Conservation (phyloP, 1,139 yeast genomes). For the Suhomyces ambrosiae region DNA sequence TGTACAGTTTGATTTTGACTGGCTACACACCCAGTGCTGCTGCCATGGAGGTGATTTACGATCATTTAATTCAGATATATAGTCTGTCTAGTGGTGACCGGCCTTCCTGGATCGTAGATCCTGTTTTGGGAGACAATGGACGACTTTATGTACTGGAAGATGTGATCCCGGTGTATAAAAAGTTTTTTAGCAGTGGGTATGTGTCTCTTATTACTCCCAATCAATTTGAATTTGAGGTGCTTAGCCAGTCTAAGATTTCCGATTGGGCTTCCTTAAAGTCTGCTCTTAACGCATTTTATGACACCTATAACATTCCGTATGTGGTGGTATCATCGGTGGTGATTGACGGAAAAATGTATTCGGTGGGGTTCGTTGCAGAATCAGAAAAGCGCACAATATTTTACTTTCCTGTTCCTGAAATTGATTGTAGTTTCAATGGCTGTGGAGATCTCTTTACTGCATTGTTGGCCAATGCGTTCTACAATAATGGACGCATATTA, state of each 20-base stretch:
- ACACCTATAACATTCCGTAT: slow-evolving; percentile 26
- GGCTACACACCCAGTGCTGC: slow-evolving; percentile 72
- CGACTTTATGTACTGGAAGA: slow-evolving; percentile 37
- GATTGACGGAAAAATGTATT: slow-evolving; percentile 32
- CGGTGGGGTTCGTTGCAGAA: slow-evolving; percentile 33
- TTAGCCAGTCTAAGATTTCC: slow-evolving; percentile 26
- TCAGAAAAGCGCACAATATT: slow-evolving; percentile 20
- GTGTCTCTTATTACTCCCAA: slow-evolving; percentile 42
- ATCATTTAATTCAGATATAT: slow-evolving; percentile 32
- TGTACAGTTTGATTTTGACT: slow-evolving; percentile 64
- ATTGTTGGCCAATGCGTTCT: slow-evolving; percentile 38
- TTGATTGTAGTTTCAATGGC: slow-evolving; percentile 44
- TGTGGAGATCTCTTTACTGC: slow-evolving; percentile 51
- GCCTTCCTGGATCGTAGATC: slow-evolving; percentile 41
- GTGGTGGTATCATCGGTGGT: slow-evolving; percentile 40
- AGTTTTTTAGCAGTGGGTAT: slow-evolving; percentile 28
- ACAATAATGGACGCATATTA: slow-evolving; percentile 22
- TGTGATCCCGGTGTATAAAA: slow-evolving; percentile 33
- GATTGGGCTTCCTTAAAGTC: slow-evolving; percentile 24
- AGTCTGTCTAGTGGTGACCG: slow-evolving; percentile 16
- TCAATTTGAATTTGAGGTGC: slow-evolving; percentile 43
- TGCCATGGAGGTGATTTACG: slow-evolving; percentile 50
- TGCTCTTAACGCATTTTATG: slow-evolving; percentile 26
- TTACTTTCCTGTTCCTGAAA: slow-evolving; percentile 33
- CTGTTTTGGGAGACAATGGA: slow-evolving; percentile 46